These are phyloP conservation scores for Hypoxylon lenormandii DNA, from an alignment of 495 filamentous ascomycete species.

Conservation along the genomic window DNA sequence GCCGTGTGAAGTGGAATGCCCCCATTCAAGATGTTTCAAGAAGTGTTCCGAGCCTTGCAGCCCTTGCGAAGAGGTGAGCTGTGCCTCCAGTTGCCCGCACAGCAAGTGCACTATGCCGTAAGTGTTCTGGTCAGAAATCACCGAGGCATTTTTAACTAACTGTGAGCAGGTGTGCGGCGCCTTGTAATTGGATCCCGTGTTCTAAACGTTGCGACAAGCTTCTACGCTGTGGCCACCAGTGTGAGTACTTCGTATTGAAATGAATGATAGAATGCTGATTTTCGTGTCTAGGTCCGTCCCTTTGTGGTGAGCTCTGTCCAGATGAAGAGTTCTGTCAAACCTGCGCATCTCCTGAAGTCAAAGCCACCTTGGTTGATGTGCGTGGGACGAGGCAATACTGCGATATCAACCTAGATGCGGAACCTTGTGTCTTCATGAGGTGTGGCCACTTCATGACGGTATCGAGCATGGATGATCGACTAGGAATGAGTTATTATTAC, in stretches of 20 bases:
- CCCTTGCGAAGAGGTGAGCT: constrained; percentile 69
- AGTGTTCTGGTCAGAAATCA: constrained; percentile 6
- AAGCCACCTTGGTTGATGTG: constrained; percentile 65
- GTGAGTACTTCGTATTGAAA: constrained; percentile 13
- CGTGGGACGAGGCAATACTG: constrained; percentile 63
- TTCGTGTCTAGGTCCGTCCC: constrained; percentile 63
- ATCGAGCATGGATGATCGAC: constrained; percentile 70
- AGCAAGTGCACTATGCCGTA: constrained; percentile 67
- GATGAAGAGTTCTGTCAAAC: constrained; percentile 66
- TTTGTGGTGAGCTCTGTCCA: constrained; percentile 77
- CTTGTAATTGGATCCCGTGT: constrained; percentile 75
- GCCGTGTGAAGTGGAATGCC: constrained; percentile 69
- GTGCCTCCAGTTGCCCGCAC: constrained; percentile 66
- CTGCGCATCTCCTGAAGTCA: constrained; percentile 61
- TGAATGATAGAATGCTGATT: background rate
- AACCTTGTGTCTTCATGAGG: constrained; percentile 71
- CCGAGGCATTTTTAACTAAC: background rate
- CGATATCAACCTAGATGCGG: constrained; percentile 68
- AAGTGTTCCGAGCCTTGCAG: constrained; percentile 70
- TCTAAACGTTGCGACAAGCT: constrained; percentile 65
- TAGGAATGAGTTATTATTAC: constrained; percentile 68
- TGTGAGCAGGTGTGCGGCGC: constrained; percentile 66
- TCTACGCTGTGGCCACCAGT: constrained; percentile 70
- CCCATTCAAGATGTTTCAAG: constrained; percentile 68
- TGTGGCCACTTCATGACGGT: constrained; percentile 76